phyloP scores from a whole-genome alignment of 495 filamentous ascomycete genomes.

The Aeminium ludgeri region DNA sequence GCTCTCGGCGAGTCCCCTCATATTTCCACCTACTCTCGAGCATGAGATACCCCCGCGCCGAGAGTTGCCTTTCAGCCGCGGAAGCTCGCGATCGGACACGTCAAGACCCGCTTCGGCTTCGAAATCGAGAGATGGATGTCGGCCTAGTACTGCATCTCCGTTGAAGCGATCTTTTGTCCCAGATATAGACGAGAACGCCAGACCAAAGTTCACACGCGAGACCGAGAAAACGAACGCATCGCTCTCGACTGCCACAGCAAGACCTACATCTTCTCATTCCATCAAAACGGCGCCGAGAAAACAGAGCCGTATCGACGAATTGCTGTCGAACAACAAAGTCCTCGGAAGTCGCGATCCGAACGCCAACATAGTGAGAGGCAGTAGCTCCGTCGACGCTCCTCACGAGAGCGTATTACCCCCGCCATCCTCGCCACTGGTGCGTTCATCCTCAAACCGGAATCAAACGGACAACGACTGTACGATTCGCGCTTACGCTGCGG shows the following conservation, averaged over 20 bases:
- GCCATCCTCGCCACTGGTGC: not conserved
- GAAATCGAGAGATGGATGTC: not conserved
- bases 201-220: not conserved
- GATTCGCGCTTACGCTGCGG: too few relatives aligned
- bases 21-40: not conserved
- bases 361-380: not conserved
- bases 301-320: conserved; percentile 8
- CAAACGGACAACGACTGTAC: too few relatives aligned
- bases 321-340: not conserved
- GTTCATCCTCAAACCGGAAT: not conserved
- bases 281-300: not conserved
- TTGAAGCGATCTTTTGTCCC: conserved; percentile 6
- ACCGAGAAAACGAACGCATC: too few relatives aligned
- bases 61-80: conserved; percentile 23
- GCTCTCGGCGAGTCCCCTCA: not conserved
- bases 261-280: not conserved
- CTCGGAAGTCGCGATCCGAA: conserved; percentile 1
- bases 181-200: not conserved
- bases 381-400: conserved; percentile 11
- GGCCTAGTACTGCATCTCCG: conserved; percentile 5
- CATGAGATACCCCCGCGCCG: conserved; percentile 23
- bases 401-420: conserved; percentile 6
- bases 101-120: not conserved
- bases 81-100: not conserved
- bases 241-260: not conserved